Evolutionary conservation across 306 rosid species (phyloP), one percentile per base, ranked within the genome.

Genomic region (Casuarina equisetifolia): DNA sequence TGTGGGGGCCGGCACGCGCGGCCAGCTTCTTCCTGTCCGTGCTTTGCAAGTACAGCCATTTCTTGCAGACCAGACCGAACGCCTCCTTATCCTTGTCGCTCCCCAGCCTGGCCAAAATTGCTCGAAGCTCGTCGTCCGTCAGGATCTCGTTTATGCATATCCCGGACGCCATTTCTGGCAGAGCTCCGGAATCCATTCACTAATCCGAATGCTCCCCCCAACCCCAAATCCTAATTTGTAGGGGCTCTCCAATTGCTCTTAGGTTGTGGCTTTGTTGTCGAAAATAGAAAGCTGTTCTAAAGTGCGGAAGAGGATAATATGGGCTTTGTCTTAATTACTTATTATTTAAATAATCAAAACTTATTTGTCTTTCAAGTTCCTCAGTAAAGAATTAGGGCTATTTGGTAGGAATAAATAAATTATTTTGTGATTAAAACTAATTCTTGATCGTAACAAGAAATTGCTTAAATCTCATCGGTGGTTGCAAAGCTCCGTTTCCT

Each of bases 31-130:
- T 92, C 96, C 97, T 86, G 78, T 89, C 97, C 2, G 89, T 87
- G 85, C 99, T 95, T 91, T 92, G 97, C 80, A 95, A 78, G 12
- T 76, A 91, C 17, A 92, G 90, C 99, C 99, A 95, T 78, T 95
- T 82, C 78, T 91, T 95, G 78, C 99, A 92, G 0, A 91, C 97
- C 78, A 95, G 66, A 0, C 99, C 99, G 77, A 95, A 95, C 4
- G 74, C 82, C 58, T 95, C 97, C 84, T 87, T 95, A 81, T 92
- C 97, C 82, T 81, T 82, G 5, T 95, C 93, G 76, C 40, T 71
- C 42, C 80, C 92, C 19, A 95, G 85, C 82, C 83, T 85, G 1
- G 74, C 84, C n/a, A 95, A 89, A 69, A 95, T 81, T 38, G 81
- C 84, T 69, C 97, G 96, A 2, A 95, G 91, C 81, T 95, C 99